Percentiles rank a stretch among this genome's conserved stretches.
Conservation (phyloP, 2,329 filamentous ascomycete species). For the Monilinia aucupariae region DNA sequence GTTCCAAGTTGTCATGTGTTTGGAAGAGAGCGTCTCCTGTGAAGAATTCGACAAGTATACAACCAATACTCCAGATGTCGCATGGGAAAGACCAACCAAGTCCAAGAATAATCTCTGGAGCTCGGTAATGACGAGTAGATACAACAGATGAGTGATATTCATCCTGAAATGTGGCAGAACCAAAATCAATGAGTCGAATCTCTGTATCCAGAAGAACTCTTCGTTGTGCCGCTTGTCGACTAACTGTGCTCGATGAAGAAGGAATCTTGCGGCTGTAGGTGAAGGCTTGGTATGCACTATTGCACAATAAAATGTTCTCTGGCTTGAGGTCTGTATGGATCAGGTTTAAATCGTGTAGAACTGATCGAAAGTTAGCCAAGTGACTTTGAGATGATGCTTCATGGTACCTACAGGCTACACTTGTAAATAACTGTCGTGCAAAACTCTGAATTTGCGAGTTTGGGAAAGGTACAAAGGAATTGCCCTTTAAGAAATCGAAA, state of each 20-base stretch:
- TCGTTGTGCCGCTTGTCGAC: conserved; percentile 57
- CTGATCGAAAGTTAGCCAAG: conserved; percentile 42
- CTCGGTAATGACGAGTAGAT: conserved; percentile 63
- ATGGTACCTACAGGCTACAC: conserved; percentile 80
- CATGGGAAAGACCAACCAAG: conserved; percentile 67
- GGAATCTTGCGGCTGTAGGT: conserved; percentile 66
- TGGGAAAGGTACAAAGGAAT: conserved; percentile 91
- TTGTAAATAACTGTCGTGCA: conserved; percentile 93
- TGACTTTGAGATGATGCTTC: not conserved
- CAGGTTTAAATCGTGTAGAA: conserved; percentile 92
- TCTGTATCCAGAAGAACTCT: conserved; percentile 63
- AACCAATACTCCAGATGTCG: conserved; percentile 70
- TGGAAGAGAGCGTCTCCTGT: conserved; percentile 67
- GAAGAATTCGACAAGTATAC: conserved; percentile 67
- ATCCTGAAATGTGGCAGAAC: conserved; percentile 66
- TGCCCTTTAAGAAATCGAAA: conserved; percentile 96
- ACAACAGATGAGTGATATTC: conserved; percentile 69
- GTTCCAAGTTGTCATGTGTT: conserved; percentile 67
- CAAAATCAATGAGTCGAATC: conserved; percentile 66
- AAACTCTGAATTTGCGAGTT: conserved; percentile 98
- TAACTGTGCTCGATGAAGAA: conserved; percentile 56
- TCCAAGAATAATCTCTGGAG: conserved; percentile 65
- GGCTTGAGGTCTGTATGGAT: conserved; percentile 83
- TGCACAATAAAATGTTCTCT: conserved; percentile 63
- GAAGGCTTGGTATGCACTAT: conserved; percentile 62